These are phyloP conservation scores for Orbilia quercus DNA, from an alignment of 2,329 filamentous ascomycete species.

Conservation along the genomic window DNA sequence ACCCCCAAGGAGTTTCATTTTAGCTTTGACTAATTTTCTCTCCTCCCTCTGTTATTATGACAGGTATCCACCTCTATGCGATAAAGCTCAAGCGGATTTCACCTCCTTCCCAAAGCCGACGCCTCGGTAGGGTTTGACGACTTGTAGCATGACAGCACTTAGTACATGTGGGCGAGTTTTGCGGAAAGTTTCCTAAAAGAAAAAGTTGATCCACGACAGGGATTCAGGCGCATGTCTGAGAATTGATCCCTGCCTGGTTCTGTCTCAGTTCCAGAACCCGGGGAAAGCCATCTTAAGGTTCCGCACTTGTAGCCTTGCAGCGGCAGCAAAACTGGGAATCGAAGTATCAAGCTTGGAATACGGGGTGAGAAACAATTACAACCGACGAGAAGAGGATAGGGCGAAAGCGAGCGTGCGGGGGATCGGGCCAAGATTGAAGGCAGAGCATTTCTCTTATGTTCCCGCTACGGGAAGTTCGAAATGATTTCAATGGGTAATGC, in stretches of 20 bases:
- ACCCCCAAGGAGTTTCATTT: conserved; percentile 1
- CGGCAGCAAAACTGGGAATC: conserved; percentile 9
- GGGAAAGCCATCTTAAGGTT: conserved; percentile 47
- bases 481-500: conserved; percentile 8
- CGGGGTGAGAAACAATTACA: conserved; percentile 23
- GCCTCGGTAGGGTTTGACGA: conserved; percentile 46
- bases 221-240: conserved; percentile 54
- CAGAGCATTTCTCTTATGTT: conserved; percentile 39
- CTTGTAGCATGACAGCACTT: conserved; percentile 8
- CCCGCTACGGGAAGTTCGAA: conserved; percentile 48
- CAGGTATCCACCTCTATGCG: conserved; percentile 38
- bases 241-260: conserved; percentile 13
- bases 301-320: conserved; percentile 34
- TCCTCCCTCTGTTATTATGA: conserved; percentile 32
- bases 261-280: conserved; percentile 42
- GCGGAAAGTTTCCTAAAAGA: conserved; percentile 54
- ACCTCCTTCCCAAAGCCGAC: conserved; percentile 39
- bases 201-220: conserved; percentile 48
- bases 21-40: conserved; percentile 32
- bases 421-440: neutral
- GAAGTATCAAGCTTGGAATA: conserved; percentile 1
- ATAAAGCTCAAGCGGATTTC: conserved; percentile 7
- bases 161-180: conserved; percentile 26
- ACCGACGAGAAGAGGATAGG: conserved; percentile 1
- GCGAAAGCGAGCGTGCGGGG: too few relatives aligned